Evolutionary conservation across 495 filamentous ascomycete genomes (phyloP), one percentile per base, ranked within the genome.

Genomic region (Neurospora intermedia): DNA sequence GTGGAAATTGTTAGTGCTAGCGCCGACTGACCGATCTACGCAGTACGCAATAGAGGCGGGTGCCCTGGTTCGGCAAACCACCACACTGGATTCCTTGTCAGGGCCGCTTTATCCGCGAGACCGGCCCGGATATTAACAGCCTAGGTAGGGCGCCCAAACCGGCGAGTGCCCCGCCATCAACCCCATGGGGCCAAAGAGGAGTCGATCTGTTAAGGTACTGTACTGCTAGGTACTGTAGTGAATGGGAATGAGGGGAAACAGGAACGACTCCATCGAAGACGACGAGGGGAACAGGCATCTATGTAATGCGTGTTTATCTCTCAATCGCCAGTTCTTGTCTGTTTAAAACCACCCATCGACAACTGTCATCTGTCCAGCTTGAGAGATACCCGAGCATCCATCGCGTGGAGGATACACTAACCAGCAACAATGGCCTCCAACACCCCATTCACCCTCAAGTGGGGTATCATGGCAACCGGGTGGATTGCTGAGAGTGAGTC

Each of bases 381-480:
- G 54, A 62, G 23, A 31, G 54, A 62, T 6, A 59, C 13, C 20
- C 46, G 20, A 54, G n/a, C 46, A 54, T 59, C 48, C 7, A 10
- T 62, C 54, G 54, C 54, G 54, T 62, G 27, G 15, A 35, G 35
- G 27, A 31, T 31, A 31, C 27, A 31, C 27, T 31, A 31, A 31
- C 27, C 35, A 62, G 20, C 71, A 73, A 75, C 75, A 39, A 86
- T 86, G 84, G 78, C 83, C 15, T 80, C 83, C 46, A 78, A 76
- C 45, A 48, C 82, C 75, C 88, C 89, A 4, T 88, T 88, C 78
- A 89, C 87, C 73, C 78, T 92, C 69, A 87, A 85, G 74, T 94
- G 92, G 92, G 93, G 93, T 79, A 94, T 96, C 78, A 84, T 96
- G 82, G 93, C 92, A 76, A 94, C 92, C 27, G 92, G 93, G 71